These are phyloP conservation scores for Starmerella sp. DNA, from an alignment of 805 yeast species.

Conservation along the genomic window DNA sequence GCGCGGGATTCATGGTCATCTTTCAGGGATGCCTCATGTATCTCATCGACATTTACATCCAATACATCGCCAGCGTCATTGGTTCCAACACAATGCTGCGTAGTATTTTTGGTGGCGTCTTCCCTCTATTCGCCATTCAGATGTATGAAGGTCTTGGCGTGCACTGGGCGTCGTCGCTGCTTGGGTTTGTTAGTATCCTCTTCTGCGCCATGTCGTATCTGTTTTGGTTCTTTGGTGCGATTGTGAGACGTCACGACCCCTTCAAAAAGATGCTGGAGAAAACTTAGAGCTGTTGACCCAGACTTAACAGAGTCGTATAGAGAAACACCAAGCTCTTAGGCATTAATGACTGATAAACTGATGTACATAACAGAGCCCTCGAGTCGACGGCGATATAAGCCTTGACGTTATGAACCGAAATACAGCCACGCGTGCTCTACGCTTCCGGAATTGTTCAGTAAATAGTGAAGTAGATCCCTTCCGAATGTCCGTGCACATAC, in stretches of 20 bases:
- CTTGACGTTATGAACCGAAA: too few relatives aligned
- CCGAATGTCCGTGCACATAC: too few relatives aligned
- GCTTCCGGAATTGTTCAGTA: too few relatives aligned
- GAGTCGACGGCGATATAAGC: too few relatives aligned
- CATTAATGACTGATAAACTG: too few relatives aligned
- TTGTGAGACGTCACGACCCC: constrained; percentile 20
- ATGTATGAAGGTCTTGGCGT: constrained; percentile 42
- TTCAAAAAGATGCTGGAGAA: constrained; percentile 11
- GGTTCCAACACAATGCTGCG: constrained; percentile 49
- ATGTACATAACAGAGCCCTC: too few relatives aligned
- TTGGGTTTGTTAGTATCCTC: constrained; percentile 37
- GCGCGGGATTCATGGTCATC: constrained; percentile 43
- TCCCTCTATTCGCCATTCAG: constrained; percentile 53
- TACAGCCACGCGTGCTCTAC: too few relatives aligned
- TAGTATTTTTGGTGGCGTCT: constrained; percentile 46
- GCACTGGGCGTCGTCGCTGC: constrained; percentile 46
- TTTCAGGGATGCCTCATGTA: constrained; percentile 55
- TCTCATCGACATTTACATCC: constrained; percentile 49
- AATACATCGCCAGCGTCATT: constrained; percentile 51
- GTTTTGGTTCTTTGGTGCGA: constrained; percentile 40
- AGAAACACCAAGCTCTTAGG: too few relatives aligned
- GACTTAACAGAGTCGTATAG: too few relatives aligned
- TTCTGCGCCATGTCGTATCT: constrained; percentile 42
- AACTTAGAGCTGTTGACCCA: background rate
- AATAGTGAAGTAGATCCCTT: too few relatives aligned